A percentile compares a stretch with the other conserved stretches of the same genome.
phyloP scores from a whole-genome alignment of 495 filamentous ascomycete genomes.

The Penicillium fimorum region DNA sequence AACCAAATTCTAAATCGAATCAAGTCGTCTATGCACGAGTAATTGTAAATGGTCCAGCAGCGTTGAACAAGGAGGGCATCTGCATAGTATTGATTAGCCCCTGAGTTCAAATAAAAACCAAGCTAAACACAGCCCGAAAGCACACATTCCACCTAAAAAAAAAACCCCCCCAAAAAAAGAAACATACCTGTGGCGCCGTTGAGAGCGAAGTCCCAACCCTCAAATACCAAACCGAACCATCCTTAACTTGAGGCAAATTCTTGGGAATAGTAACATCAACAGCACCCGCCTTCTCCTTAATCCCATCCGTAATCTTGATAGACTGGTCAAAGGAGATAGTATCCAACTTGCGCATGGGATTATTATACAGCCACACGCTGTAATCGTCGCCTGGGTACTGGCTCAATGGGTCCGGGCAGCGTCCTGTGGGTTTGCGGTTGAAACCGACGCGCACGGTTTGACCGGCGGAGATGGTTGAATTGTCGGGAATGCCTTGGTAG shows the following conservation, averaged over 20 bases:
- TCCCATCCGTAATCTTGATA: constrained; percentile 25
- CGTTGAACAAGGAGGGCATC: constrained; percentile 37
- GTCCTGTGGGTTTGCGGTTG: constrained; percentile 31
- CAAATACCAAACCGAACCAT: constrained; percentile 38
- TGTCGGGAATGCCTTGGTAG: constrained; percentile 38
- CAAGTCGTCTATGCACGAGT: constrained; percentile 12
- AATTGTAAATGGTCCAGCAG: constrained; percentile 33
- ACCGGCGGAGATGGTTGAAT: constrained; percentile 30
- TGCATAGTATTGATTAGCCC: constrained; percentile 10
- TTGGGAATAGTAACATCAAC: constrained; percentile 32
- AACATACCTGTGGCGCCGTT: constrained; percentile 37
- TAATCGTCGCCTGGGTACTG: constrained; percentile 29
- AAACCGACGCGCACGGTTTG: constrained; percentile 31
- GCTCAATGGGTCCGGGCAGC: constrained; percentile 24
- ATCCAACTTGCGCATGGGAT: constrained; percentile 29
- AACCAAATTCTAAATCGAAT: neutral
- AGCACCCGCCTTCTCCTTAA: constrained; percentile 20
- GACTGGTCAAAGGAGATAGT: constrained; percentile 23
- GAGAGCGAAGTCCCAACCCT: constrained; percentile 27
- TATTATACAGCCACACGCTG: constrained; percentile 40
- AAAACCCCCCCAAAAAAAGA: neutral
- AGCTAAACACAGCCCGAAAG: neutral
- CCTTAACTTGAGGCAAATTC: constrained; percentile 29
- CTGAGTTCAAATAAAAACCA: neutral
- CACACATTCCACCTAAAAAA: neutral